These are phyloP conservation scores for Russula griseocarnosa DNA, from an alignment of 768 basidiomycete genomes.

Conservation along the genomic window DNA sequence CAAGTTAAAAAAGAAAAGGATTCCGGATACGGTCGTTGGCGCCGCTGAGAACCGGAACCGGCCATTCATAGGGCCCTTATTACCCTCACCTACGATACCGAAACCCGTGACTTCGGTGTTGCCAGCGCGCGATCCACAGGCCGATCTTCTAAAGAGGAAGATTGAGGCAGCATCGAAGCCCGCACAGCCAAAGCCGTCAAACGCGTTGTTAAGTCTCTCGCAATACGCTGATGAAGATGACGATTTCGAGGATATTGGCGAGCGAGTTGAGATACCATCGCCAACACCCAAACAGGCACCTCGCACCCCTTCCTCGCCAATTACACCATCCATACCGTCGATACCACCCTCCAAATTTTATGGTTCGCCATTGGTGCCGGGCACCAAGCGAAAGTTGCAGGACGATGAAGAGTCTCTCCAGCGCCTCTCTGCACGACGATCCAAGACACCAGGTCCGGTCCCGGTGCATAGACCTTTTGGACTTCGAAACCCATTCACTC, in stretches of 20 bases:
- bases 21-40: conserved; percentile 46
- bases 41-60: conserved; percentile 47
- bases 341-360: conserved; percentile 23
- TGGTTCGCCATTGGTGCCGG: conserved; percentile 23
- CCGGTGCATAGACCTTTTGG: conserved; percentile 6
- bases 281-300: conserved; percentile 1
- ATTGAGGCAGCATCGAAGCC: conserved; percentile 41
- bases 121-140: conserved; percentile 48
- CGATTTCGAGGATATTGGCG: conserved; percentile 34
- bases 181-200: conserved; percentile 30
- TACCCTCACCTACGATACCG: conserved; percentile 47
- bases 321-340: conserved; percentile 8
- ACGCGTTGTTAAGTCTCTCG: conserved; percentile 39
- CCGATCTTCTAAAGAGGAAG: conserved; percentile 49
- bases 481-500: conserved; percentile 36
- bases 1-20: conserved; percentile 43
- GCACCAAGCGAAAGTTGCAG: conserved; percentile 43
- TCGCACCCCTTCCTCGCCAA: background rate
- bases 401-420: conserved; percentile 34
- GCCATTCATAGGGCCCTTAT: conserved; percentile 62
- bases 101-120: conserved; percentile 21
- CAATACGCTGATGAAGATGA: conserved; percentile 44
- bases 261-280: conserved; percentile 30
- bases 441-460: background rate
- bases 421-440: conserved; percentile 4